Base-by-base conservation (phyloP, 805 yeast species). In the Scheffersomyces spartinae region DNA sequence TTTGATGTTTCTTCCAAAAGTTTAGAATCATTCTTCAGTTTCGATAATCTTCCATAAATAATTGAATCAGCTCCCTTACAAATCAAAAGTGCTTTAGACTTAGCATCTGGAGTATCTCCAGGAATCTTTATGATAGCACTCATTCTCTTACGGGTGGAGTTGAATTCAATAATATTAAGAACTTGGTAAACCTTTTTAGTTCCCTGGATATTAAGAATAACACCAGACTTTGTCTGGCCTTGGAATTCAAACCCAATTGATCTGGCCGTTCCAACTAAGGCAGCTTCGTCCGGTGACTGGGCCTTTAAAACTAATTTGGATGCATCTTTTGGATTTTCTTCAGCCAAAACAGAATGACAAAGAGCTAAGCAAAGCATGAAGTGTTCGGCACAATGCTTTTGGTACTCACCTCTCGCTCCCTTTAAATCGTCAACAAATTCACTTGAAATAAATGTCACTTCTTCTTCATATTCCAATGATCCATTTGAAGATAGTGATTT, bases 21-120 rank as follows among this genome's bases (percentile, higher is more conserved):
- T 2, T 52, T 35, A 26, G 65, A 59, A 31, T 68, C 64, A 22
- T 62, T 56, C 15, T 49, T 58, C 2, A 36, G 27, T 17, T 44
- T 43, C 13, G 61, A 48, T 34, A 81, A 58, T 48, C 93, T 62
- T 4, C 76, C 68, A 42, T 76, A 81, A 25, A 81, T 80, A 27
- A 80, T 67, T 16, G 84, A 75, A 52, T 81, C 93, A 2, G 93
- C 93, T 55, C 93, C 93, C 50, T 81, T 81, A 57, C 88, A 79
- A 30, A 79, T 70, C 36, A 80, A 54, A 21, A 79, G 50, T 1
- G 78, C 83, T 26, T 62, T 71, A 15, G 73, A 73, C 25, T 67
- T 65, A 13, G 58, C 71, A 21, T 52, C 55, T 20, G 59, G 60
- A 3, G 33, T 35, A 3, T 45, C 43, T 8, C 68, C 49, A 1